Evolutionary conservation across 2,329 filamentous ascomycete genomes (phyloP).

Genomic region (Mycosphaerella arachidis): DNA sequence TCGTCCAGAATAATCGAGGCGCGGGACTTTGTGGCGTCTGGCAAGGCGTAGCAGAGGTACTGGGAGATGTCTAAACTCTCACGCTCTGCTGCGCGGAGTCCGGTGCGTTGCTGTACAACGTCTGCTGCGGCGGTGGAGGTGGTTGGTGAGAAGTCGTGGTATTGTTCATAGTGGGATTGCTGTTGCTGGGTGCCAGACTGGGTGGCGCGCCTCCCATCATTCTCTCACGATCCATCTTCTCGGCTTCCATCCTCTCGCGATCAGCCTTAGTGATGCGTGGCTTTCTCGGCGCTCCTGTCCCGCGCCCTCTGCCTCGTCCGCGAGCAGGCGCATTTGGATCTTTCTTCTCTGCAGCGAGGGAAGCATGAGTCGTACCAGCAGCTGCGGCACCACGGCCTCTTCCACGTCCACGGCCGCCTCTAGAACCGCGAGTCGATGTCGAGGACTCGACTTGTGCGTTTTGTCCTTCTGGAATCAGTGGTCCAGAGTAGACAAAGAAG

Average conservation of each 20-base stretch:
- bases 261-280: slow-evolving; percentile 83
- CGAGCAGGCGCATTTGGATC: slow-evolving; percentile 13
- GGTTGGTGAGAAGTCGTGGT: neutral
- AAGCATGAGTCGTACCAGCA: slow-evolving; percentile 31
- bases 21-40: no score
- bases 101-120: neutral
- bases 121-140: neutral
- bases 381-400: slow-evolving; percentile 47
- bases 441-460: slow-evolving; percentile 40
- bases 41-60: neutral
- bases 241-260: slow-evolving; percentile 72
- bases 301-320: slow-evolving; percentile 37
- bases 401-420: slow-evolving; percentile 23
- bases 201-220: slow-evolving; percentile 29
- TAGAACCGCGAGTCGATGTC: slow-evolving; percentile 14
- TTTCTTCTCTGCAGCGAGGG: slow-evolving; percentile 26
- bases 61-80: neutral
- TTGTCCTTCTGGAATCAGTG: slow-evolving; percentile 80
- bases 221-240: slow-evolving; percentile 71
- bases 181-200: neutral
- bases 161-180: neutral
- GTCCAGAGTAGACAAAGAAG: slow-evolving; percentile 96
- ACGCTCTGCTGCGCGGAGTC: neutral
- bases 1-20: no score
- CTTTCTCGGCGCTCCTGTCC: slow-evolving; percentile 66